A percentile compares a stretch with the other conserved stretches of the same genome.
Conservation (phyloP, 2,329 filamentous ascomycete species). For the Pseudogymnoascus sp. region DNA sequence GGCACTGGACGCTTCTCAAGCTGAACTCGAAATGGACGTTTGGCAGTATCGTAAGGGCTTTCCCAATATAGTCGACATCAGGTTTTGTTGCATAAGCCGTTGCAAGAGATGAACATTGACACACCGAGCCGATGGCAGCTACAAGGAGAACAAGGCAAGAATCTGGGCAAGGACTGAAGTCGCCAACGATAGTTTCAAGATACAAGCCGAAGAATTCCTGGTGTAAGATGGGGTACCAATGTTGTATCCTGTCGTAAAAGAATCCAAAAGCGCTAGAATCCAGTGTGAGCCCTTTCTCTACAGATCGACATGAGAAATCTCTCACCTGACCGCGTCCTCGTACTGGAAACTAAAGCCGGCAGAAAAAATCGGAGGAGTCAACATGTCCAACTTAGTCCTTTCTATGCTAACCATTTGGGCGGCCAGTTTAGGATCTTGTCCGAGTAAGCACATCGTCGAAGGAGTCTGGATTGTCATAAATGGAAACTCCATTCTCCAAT, state of each 20-base stretch:
- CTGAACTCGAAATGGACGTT: neutral
- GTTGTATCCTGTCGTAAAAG: conserved; percentile 25
- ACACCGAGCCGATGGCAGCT: conserved; percentile 24
- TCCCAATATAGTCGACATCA: conserved; percentile 15
- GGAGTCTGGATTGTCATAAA: conserved; percentile 18
- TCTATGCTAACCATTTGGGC: conserved; percentile 13
- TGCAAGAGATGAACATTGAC: conserved; percentile 14
- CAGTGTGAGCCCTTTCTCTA: neutral
- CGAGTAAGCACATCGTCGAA: conserved; percentile 16
- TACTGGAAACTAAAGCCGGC: neutral
- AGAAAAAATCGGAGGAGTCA: neutral
- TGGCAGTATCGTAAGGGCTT: neutral
- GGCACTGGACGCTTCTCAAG: neutral
- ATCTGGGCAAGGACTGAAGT: conserved; percentile 19
- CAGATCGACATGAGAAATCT: neutral
- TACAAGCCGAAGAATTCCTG: conserved; percentile 21
- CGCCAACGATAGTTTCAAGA: conserved; percentile 19
- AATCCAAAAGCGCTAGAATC: neutral
- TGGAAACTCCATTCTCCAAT: conserved; percentile 17
- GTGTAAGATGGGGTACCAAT: conserved; percentile 25
- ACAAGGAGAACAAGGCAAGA: conserved; percentile 25
- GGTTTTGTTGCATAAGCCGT: conserved; percentile 6
- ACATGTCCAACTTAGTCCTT: conserved; percentile 12
- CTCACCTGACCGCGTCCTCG: neutral
- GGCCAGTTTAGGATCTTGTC: conserved; percentile 13